Percentiles rank a stretch among this genome's conserved stretches.
Evolutionary conservation across 2,329 filamentous ascomycete genomes (phyloP).

Genomic region (Cadophora sp.): DNA sequence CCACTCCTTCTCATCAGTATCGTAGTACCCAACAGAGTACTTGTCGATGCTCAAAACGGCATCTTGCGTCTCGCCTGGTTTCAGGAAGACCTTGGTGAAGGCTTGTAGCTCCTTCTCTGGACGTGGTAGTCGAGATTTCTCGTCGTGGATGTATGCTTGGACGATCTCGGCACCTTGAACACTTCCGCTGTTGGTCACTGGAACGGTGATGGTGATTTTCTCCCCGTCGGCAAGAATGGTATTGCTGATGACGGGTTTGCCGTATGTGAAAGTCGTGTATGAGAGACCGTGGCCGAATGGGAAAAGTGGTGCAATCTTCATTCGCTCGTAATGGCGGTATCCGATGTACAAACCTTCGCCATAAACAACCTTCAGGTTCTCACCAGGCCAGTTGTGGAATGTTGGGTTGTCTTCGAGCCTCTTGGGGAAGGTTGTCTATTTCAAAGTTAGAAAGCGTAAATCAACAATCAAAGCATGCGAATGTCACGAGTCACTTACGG

Average conservation of each 20-base stretch:
- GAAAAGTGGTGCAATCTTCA: conserved; percentile 66
- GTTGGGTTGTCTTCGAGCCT: conserved; percentile 71
- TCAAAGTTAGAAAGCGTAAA: conserved; percentile 23
- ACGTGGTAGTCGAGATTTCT: conserved; percentile 66
- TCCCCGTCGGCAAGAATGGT: conserved; percentile 50
- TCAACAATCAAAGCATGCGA: neutral
- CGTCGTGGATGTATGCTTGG: conserved; percentile 71
- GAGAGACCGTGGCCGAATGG: conserved; percentile 77
- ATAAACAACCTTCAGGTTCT: conserved; percentile 72
- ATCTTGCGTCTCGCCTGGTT: conserved; percentile 55
- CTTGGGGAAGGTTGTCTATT: conserved; percentile 68
- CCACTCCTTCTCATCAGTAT: conserved; percentile 64
- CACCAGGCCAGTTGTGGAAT: conserved; percentile 75
- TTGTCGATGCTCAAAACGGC: conserved; percentile 53
- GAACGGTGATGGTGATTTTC: conserved; percentile 49
- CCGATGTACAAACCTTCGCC: conserved; percentile 77
- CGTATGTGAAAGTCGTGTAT: conserved; percentile 74
- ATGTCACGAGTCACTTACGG: conserved; percentile 43
- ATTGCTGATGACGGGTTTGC: conserved; percentile 58
- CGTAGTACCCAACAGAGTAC: conserved; percentile 64
- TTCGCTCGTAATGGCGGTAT: conserved; percentile 74
- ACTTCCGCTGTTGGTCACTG: conserved; percentile 65
- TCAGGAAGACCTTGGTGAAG: conserved; percentile 69
- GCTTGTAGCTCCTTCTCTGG: conserved; percentile 75
- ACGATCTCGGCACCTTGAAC: conserved; percentile 67